Evolutionary conservation across 2,329 filamentous ascomycete genomes (phyloP).

Genomic region (Microthyrium microscopicum): DNA sequence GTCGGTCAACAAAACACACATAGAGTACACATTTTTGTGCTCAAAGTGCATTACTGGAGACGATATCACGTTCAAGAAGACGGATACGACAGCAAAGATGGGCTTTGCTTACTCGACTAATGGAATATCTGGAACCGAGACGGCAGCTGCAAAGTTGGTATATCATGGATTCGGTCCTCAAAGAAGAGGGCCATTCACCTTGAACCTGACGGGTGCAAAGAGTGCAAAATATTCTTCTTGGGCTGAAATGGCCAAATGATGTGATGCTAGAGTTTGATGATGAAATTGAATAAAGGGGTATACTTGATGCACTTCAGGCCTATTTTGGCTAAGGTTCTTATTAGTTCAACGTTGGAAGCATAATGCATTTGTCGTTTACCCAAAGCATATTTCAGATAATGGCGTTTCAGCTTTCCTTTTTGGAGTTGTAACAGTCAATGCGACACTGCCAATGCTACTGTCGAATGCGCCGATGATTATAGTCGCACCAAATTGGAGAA

Average conservation of each 20-base stretch:
- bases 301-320: too few relatives aligned
- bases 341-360: too few relatives aligned
- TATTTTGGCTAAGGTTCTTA: too few relatives aligned
- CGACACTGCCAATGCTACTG: too few relatives aligned
- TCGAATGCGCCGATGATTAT: too few relatives aligned
- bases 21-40: slow-evolving; percentile 2
- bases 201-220: neutral
- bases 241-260: neutral
- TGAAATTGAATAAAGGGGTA: too few relatives aligned
- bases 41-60: slow-evolving; percentile 1
- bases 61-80: neutral
- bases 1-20: neutral
- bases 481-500: too few relatives aligned
- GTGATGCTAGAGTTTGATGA: too few relatives aligned
- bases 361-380: too few relatives aligned
- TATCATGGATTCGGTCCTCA: neutral
- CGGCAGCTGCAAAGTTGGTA: neutral
- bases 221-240: slow-evolving; percentile 1
- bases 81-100: slow-evolving; percentile 1
- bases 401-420: too few relatives aligned
- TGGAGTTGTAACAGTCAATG: too few relatives aligned
- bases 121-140: neutral
- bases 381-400: too few relatives aligned
- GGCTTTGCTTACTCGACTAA: slow-evolving; percentile 1
- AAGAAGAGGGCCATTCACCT: neutral